Evolutionary conservation across 148 eudicot genomes (phyloP).

Genomic region (Beta vulgaris): DNA sequence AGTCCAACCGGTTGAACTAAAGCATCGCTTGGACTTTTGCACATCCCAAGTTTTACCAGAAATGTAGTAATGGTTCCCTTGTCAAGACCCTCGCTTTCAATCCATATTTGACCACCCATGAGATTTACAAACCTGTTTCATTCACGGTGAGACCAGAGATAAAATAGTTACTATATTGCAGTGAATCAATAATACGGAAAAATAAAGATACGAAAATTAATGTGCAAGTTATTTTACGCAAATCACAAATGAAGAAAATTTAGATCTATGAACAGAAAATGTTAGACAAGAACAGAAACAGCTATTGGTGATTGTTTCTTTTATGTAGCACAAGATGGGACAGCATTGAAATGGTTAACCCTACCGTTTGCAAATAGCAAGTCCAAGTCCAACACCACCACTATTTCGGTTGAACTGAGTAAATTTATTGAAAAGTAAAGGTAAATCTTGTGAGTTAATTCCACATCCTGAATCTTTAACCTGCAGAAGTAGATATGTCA

Average conservation of each 20-base stretch:
- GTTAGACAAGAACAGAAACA: too few species aligned
- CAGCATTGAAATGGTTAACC: neutral
- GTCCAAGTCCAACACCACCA: constrained; percentile 73
- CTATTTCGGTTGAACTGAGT: constrained; percentile 43
- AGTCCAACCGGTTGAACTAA: constrained; percentile 24
- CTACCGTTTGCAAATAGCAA: constrained; percentile 91
- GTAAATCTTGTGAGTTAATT: constrained; percentile 65
- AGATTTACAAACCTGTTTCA: constrained; percentile 71
- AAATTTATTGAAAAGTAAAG: constrained; percentile 66
- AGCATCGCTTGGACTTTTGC: constrained; percentile 28
- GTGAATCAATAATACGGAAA: neutral
- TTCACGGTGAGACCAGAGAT: neutral
- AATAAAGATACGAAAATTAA: neutral
- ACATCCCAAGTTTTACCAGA: constrained; percentile 63
- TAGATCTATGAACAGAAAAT: too few species aligned
- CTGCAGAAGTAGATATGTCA: constrained; percentile 33
- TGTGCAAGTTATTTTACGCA: neutral
- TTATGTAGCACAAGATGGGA: neutral
- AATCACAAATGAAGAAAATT: neutral
- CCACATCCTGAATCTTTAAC: constrained; percentile 94
- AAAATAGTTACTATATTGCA: neutral
- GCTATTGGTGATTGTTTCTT: neutral
- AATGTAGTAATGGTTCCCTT: constrained; percentile 70
- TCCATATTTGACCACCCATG: constrained; percentile 88
- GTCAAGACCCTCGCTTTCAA: constrained; percentile 82